Evolutionary conservation across 805 yeast genomes (phyloP), one percentile per base, ranked within the genome.

Genomic region (Spathaspora passalidarum): DNA sequence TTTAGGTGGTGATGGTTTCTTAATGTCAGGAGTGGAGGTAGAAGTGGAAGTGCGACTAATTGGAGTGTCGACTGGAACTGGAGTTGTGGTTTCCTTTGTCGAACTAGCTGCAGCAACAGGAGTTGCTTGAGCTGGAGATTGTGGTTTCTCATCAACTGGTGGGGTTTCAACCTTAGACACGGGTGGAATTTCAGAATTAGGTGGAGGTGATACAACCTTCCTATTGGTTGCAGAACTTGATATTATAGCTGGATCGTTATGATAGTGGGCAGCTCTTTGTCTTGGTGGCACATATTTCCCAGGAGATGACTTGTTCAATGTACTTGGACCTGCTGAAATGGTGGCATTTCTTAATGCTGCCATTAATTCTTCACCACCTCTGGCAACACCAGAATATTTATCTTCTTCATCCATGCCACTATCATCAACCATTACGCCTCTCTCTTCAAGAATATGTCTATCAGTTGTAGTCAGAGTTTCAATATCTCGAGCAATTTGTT

Each of bases 321-420:
- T 6, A 17, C 17, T 36, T 11, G 26, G 11, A 19, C 17, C 6
- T 17, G 48, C 10, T 7, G 65, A 53, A 13, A 65, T 51, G 32
- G 55, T 57, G 14, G 66, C 62, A 17, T 59, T 62, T 50, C 63
- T 66, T 40, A 75, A 66, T 5, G 78, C 74, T 4, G 78, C 79
- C 75, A 74, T 72, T 47, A 75, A 63, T 45, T 73, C 78, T 39
- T 64, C 69, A 21, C 78, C 79, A 46, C 81, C 72, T 57, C 94
- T 79, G 48, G 78, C 82, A 38, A 90, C 99, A 42, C 97, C 97
- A 4, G 97, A 89, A 61, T 91, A 94, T 65, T 87, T 87, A 64
- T 91, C 97, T 65, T 94, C 99, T 68, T 94, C 99, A 65, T 94
- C 98, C 54, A 88, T 54, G 14, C 96, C 96, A 49, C 86, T 79